phyloP scores from a whole-genome alignment of 1,284 basidiomycete genomes.

The Trametes polyzona region DNA sequence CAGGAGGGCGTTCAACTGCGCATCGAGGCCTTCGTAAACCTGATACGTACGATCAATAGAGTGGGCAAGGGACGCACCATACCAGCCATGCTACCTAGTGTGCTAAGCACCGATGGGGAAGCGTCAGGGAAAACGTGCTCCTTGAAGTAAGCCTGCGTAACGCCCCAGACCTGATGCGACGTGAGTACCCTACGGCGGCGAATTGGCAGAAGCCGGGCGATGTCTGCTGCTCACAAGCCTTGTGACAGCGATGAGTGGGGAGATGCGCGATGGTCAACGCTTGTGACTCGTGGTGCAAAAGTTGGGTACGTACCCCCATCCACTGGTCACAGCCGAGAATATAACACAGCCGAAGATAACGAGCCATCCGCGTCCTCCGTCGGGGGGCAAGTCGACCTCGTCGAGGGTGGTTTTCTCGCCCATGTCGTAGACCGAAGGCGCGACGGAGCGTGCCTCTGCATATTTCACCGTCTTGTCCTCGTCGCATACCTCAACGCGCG shows the following conservation, averaged over 20 bases:
- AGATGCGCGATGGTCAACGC: constrained; percentile 8
- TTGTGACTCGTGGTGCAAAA: neutral
- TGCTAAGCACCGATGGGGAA: constrained; percentile 24
- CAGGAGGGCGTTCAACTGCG: constrained; percentile 25
- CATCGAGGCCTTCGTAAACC: neutral
- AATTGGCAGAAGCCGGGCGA: constrained; percentile 12
- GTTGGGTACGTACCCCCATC: constrained; percentile 26
- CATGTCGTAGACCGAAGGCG: constrained; percentile 24
- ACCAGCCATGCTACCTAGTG: constrained; percentile 25
- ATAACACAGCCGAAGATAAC: constrained; percentile 30
- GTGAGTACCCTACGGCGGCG: constrained; percentile 21
- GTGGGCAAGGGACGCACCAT: constrained; percentile 19
- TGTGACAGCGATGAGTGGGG: constrained; percentile 14
- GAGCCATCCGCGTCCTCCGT: constrained; percentile 30
- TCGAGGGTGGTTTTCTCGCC: constrained; percentile 10
- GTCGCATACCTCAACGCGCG: constrained; percentile 23
- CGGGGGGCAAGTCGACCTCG: constrained; percentile 25
- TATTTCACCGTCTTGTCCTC: constrained; percentile 23
- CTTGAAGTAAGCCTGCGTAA: constrained; percentile 28
- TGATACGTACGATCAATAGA: neutral
- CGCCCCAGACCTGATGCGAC: constrained; percentile 25
- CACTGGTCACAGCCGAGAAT: constrained; percentile 25
- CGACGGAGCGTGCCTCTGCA: constrained; percentile 15
- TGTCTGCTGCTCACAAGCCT: constrained; percentile 32
- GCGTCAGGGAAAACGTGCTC: constrained; percentile 26